Percentiles rank a stretch among this genome's conserved stretches.
Conservation (phyloP, 106 monocot species). For the Cymbidium sinense region DNA sequence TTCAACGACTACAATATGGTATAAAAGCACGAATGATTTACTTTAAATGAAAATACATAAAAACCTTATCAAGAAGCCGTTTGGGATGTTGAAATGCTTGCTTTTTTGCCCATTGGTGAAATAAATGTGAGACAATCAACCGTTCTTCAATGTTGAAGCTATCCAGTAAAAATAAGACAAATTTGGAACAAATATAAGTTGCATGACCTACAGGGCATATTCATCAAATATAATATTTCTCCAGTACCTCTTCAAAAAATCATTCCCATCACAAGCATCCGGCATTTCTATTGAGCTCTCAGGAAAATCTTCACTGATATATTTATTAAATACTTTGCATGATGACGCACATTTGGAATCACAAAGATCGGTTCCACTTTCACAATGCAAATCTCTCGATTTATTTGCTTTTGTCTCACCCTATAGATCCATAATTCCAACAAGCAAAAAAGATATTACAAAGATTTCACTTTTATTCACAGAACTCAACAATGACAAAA, state of each 20-base stretch:
- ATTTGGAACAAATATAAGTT: slow-evolving; percentile 6
- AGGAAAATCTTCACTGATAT: slow-evolving; percentile 7
- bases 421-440: slow-evolving; percentile 19
- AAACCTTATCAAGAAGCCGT: slow-evolving; percentile 81
- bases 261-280: slow-evolving; percentile 37
- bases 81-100: slow-evolving; percentile 78
- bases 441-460: not conserved
- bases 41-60: not conserved
- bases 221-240: not conserved
- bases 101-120: slow-evolving; percentile 94
- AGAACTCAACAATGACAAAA: slow-evolving; percentile 1
- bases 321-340: not conserved
- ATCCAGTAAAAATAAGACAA: not conserved
- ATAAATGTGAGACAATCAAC: slow-evolving; percentile 64
- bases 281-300: slow-evolving; percentile 18
- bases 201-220: not conserved
- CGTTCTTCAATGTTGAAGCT: slow-evolving; percentile 76
- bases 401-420: slow-evolving; percentile 23
- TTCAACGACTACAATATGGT: not conserved
- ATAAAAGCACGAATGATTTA: not conserved
- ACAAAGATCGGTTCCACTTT: slow-evolving; percentile 10
- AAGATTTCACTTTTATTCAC: not conserved
- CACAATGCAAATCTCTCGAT: not conserved
- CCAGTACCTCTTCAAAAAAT: slow-evolving; percentile 72
- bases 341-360: slow-evolving; percentile 14